Conservation (phyloP, 257 asterid genomes). For the Fraxinus excelsior region DNA sequence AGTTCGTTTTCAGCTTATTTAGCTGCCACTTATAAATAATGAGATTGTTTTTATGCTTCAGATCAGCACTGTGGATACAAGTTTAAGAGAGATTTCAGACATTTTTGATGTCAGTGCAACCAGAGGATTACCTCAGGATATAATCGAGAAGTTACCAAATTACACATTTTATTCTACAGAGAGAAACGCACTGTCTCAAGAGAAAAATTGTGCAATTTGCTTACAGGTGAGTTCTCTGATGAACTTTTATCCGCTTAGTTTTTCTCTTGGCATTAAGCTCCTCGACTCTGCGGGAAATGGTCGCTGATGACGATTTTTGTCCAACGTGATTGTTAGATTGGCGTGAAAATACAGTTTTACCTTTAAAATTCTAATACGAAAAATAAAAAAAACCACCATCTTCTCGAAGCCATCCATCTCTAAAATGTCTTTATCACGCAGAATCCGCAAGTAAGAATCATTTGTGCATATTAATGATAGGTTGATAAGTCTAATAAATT, state of each 20-base stretch:
- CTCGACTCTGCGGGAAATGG: neutral
- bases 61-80: constrained; percentile 71
- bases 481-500: neutral
- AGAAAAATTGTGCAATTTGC: constrained; percentile 71
- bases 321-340: neutral
- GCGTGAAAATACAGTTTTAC: neutral
- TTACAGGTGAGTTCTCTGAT: constrained; percentile 52
- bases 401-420: neutral
- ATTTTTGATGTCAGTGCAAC: constrained; percentile 63
- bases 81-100: constrained; percentile 73
- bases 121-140: constrained; percentile 58
- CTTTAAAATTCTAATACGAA: neutral
- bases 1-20: neutral
- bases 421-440: neutral
- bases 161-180: constrained; percentile 32
- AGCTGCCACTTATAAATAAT: neutral
- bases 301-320: neutral
- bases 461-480: neutral
- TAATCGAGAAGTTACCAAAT: constrained; percentile 56
- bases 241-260: too few species aligned
- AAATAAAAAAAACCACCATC: neutral
- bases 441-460: neutral
- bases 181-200: constrained; percentile 22
- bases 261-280: neutral
- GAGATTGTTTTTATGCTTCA: constrained; percentile 28